phyloP scores from a whole-genome alignment of 2,329 filamentous ascomycete genomes.

The Chaetomiaceae sp. region DNA sequence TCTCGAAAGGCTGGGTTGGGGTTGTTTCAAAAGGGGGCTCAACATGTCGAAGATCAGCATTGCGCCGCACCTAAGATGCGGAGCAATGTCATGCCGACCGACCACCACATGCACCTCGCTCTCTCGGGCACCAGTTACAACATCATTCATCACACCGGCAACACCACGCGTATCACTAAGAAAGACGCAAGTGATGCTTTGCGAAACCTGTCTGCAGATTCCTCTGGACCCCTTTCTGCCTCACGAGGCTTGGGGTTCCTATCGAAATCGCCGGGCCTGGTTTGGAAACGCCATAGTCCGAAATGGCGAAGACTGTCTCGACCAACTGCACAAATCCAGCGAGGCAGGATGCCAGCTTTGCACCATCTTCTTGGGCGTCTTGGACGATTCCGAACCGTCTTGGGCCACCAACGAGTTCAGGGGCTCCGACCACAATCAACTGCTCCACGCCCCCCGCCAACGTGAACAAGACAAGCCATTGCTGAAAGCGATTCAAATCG shows the following conservation, averaged over 20 bases:
- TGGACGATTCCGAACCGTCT: background rate
- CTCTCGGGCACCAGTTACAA: too few relatives aligned
- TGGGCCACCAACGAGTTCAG: background rate
- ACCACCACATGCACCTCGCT: too few relatives aligned
- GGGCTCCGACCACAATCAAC: background rate
- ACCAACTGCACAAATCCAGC: background rate
- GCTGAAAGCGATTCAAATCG: background rate
- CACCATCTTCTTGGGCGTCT: background rate
- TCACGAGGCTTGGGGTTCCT: background rate
- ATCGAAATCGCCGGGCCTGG: background rate
- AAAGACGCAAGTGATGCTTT: background rate
- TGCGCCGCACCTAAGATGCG: too few relatives aligned
- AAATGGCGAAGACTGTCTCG: background rate
- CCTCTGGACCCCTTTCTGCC: background rate
- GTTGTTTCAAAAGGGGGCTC: too few relatives aligned
- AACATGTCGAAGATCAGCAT: too few relatives aligned
- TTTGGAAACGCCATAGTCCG: background rate
- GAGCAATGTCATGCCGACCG: too few relatives aligned
- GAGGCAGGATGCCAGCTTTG: background rate
- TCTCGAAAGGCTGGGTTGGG: too few relatives aligned
- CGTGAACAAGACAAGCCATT: background rate
- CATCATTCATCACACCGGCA: too few relatives aligned
- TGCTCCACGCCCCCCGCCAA: background rate
- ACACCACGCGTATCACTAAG: too few relatives aligned
- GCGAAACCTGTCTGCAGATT: background rate